Base-by-base conservation (phyloP, 1,284 basidiomycete species). In the Malassezia equina region DNA sequence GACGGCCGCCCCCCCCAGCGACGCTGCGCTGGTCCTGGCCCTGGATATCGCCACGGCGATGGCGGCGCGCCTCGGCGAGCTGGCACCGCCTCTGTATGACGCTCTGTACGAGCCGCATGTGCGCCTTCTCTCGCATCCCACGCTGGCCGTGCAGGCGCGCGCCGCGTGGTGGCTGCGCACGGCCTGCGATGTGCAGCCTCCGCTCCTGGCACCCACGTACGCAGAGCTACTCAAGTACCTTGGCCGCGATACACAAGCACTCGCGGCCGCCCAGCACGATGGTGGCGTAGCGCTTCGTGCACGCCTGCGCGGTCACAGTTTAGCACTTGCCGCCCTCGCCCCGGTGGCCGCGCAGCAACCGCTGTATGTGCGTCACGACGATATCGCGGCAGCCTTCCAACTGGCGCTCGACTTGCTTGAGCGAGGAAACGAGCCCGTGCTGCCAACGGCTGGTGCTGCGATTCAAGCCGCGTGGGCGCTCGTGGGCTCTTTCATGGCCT, bases 401-500 rank as follows among this genome's bases (percentile, higher is more conserved):
- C 84, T 90, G 67, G 87, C 93, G 1, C 88, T 88, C 1, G 83
- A 87, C 51, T 80, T 98, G 11, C 81, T 98, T 53, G 95, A 94
- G 75, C 82, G 85, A 34, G 85, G 88, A 1, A 88, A 87, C 12
- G 89, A 94, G 55, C 33, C 31, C 13, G 86, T 91, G 52, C 79
- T 96, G 44, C 80, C 81, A 47, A 77, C 88, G 29, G 90, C 89
- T 0, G 81, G 82, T 7, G 80, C 89, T 41, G 90, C 95, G 72
- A 84, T 96, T 9, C 89, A 91, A 69, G 85, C 93, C 2, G 90
- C 93, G 0, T 98, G 94, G 94, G 89, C 85, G 13, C 78, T 89
- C 33, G 86, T 98, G 53, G 85, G 86, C 0, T 84, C 89, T 0
- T 78, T 98, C 46, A 90, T 95, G 86, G 82, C 86, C 4, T 83